A percentile compares a stretch with the other conserved stretches of the same genome.
Evolutionary conservation across 257 asterid species (phyloP).

Genomic region (Jaltomata sinuosa): DNA sequence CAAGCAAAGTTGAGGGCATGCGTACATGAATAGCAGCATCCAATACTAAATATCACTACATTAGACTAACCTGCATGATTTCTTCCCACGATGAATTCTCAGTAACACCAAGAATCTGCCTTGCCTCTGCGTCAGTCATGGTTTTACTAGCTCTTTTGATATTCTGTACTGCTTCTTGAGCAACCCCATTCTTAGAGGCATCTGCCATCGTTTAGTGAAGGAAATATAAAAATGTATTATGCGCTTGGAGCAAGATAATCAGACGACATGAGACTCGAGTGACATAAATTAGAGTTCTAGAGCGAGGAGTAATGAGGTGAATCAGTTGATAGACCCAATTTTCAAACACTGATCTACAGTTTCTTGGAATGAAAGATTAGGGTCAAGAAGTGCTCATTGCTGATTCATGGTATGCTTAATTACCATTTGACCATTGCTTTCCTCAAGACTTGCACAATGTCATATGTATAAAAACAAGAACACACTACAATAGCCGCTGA

Average conservation of each 20-base stretch:
- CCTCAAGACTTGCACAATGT: neutral
- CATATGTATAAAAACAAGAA: neutral
- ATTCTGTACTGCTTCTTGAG: constrained; percentile 63
- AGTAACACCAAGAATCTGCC: constrained; percentile 63
- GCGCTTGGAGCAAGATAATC: neutral
- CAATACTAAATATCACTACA: neutral
- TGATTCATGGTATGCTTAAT: neutral
- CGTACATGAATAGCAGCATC: neutral
- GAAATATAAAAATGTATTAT: neutral
- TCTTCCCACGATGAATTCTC: constrained; percentile 72
- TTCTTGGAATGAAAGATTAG: neutral
- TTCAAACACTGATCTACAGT: neutral
- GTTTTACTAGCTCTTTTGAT: constrained; percentile 39
- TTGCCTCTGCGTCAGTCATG: constrained; percentile 66
- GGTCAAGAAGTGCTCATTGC: neutral
- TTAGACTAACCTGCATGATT: constrained; percentile 33
- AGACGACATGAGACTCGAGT: neutral
- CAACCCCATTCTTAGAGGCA: constrained; percentile 66
- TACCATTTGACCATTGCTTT: neutral
- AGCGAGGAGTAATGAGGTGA: neutral
- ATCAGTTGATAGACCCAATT: neutral
- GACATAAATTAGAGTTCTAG: neutral
- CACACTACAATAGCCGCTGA: neutral
- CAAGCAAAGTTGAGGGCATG: neutral
- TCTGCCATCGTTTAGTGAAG: constrained; percentile 20